A percentile compares a stretch with the other conserved stretches of the same genome.
Evolutionary conservation across 2,329 filamentous ascomycete genomes (phyloP).

Genomic region (Aspergillus neotritici): DNA sequence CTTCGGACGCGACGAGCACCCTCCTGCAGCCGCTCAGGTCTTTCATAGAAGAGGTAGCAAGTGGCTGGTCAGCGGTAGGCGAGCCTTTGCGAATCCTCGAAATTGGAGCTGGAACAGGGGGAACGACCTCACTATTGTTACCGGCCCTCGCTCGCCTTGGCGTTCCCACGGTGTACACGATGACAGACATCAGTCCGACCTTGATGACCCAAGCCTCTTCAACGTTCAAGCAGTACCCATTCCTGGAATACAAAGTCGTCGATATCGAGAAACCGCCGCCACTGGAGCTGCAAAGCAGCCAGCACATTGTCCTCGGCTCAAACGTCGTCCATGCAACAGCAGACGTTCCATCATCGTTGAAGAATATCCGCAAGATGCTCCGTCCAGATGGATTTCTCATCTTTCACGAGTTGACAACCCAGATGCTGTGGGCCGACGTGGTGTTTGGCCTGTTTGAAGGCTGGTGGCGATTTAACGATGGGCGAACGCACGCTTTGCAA

Average conservation of each 20-base stretch:
- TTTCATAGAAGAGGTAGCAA: no score
- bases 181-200: slow-evolving; percentile 33
- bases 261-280: slow-evolving; percentile 23
- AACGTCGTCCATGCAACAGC: slow-evolving; percentile 33
- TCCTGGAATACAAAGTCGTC: slow-evolving; percentile 16
- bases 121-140: slow-evolving; percentile 27
- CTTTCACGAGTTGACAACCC: slow-evolving; percentile 24
- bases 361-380: slow-evolving; percentile 19
- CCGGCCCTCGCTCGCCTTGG: slow-evolving; percentile 17
- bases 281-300: slow-evolving; percentile 9
- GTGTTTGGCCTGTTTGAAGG: slow-evolving; percentile 30
- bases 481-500: slow-evolving; percentile 21
- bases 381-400: slow-evolving; percentile 23
- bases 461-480: slow-evolving; percentile 35
- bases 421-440: slow-evolving; percentile 22
- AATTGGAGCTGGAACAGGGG: slow-evolving; percentile 34
- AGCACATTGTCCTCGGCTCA: slow-evolving; percentile 27
- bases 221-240: slow-evolving; percentile 19
- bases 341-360: slow-evolving; percentile 14
- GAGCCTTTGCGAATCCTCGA: slow-evolving; percentile 34
- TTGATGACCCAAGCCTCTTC: slow-evolving; percentile 28
- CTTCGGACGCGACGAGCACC: no score
- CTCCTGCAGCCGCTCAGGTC: no score
- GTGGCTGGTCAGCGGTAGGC: slow-evolving; percentile 15
- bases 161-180: slow-evolving; percentile 31